Evolutionary conservation across 2,329 filamentous ascomycete species (phyloP).

Genomic region (Raffaelea albimanens): DNA sequence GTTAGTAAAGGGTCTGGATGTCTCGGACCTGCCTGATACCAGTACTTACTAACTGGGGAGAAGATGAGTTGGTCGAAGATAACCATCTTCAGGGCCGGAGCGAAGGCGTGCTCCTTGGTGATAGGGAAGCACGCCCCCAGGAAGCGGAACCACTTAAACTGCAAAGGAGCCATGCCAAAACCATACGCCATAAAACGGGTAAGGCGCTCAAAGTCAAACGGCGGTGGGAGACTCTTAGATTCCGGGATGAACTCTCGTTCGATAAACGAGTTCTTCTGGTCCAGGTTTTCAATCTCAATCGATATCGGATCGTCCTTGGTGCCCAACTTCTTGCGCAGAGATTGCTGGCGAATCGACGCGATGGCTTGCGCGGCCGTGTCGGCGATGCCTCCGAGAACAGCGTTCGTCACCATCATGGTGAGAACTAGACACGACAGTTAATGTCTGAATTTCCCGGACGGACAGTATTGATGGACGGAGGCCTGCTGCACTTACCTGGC

Average conservation of each 20-base stretch:
- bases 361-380: slow-evolving; percentile 94
- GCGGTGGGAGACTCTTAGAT: slow-evolving; percentile 56
- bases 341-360: slow-evolving; percentile 66
- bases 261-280: slow-evolving; percentile 65
- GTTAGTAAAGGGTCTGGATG: background rate
- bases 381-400: slow-evolving; percentile 87
- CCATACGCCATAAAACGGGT: slow-evolving; percentile 96
- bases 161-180: slow-evolving; percentile 89
- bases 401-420: slow-evolving; percentile 98
- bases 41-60: slow-evolving; percentile 64
- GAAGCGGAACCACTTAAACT: slow-evolving; percentile 94
- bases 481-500: slow-evolving; percentile 49
- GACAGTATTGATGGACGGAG: background rate
- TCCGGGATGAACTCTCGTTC: slow-evolving; percentile 58
- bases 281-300: slow-evolving; percentile 82
- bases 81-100: slow-evolving; percentile 79
- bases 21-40: no score
- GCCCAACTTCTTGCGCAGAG: slow-evolving; percentile 46
- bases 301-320: slow-evolving; percentile 63
- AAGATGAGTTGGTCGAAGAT: slow-evolving; percentile 90
- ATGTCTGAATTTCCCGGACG: background rate
- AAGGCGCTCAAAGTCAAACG: slow-evolving; percentile 92
- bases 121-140: slow-evolving; percentile 76
- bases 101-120: slow-evolving; percentile 62
- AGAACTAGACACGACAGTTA: slow-evolving; percentile 48